Evolutionary conservation across 2,329 filamentous ascomycete genomes (phyloP), one percentile per base, ranked within the genome.

Genomic region (Neofusicoccum ribis): DNA sequence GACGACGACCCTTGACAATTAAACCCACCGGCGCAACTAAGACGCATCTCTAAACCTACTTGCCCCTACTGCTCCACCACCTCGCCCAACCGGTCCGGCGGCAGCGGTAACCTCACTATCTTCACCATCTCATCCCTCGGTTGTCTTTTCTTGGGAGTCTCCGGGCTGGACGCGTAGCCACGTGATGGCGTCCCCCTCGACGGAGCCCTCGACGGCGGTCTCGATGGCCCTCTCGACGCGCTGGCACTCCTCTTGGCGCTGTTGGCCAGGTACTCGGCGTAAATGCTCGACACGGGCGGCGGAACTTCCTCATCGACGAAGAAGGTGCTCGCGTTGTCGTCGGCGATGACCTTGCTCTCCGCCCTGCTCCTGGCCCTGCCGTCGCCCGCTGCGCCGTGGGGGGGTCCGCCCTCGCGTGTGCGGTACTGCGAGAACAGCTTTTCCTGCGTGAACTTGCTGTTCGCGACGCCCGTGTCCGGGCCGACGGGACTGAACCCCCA

Each of bases 351-450:
- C 2, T n/a, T 36, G 56, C 56, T 60, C 1, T 47, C 14, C 3
- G 41, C 17, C 15, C 43, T 46, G 31, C 39, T 58, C 4, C 37
- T 17, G n/a, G 15, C 15, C n/a, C 36, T 43, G 17, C 36, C 20
- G 5, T 15, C 46, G 11, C 46, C 46, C 0, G 15, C 20, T 15
- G 6, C 20, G 49, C 27, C n/a, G 2, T 14, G 8, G 52, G 12
- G 8, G 52, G 12, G 49, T 31, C 62, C 64, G 5, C 67, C 70
- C 36, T 71, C 68, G 5, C 70, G 62, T 20, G 61, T 50, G 46
- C 70, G 50, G 54, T 69, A 71, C 44, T 71, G 69, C 17, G 66
- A 63, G 49, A 70, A 71, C 37, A 70, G 60, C 59, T 71, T 71
- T 3, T 49, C 67, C 27, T 66, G 64, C 6, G 69, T 65, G 43